Evolutionary conservation across 148 eudicot species (phyloP).

Genomic region (Hydrangea macrophylla): DNA sequence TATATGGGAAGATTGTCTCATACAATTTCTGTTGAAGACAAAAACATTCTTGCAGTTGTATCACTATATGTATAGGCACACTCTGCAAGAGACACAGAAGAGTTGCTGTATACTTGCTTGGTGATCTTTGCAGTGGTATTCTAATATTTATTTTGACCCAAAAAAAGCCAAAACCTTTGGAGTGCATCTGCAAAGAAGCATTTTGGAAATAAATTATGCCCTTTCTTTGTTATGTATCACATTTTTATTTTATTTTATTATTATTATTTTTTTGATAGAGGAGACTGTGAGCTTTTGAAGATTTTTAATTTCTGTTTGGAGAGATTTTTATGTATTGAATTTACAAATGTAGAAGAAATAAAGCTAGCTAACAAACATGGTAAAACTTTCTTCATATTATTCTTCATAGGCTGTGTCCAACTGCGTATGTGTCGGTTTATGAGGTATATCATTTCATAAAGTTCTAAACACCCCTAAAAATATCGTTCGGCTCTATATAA

Average conservation of each 20-base stretch:
- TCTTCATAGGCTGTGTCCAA: no score
- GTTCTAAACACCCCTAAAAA: no score
- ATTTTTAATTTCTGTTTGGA: background rate
- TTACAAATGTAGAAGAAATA: background rate
- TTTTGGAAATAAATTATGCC: background rate
- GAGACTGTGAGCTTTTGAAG: background rate
- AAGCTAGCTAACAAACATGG: background rate
- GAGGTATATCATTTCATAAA: no score
- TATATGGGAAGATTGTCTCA: background rate
- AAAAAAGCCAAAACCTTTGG: background rate
- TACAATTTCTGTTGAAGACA: slow-evolving; percentile 1
- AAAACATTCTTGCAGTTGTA: background rate
- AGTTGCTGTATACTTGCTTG: background rate
- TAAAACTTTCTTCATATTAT: background rate
- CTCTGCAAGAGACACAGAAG: slow-evolving; percentile 8
- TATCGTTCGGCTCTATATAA: no score
- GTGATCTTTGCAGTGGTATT: background rate
- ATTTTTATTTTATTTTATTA: background rate
- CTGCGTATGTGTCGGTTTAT: no score
- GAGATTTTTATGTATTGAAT: slow-evolving; percentile 5
- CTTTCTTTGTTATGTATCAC: background rate
- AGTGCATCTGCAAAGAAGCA: slow-evolving; percentile 8
- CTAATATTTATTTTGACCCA: background rate
- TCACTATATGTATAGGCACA: background rate
- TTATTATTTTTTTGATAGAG: slow-evolving; percentile 10